Evolutionary conservation across 2,329 filamentous ascomycete species (phyloP).

Genomic region (Metarhizium humberi): DNA sequence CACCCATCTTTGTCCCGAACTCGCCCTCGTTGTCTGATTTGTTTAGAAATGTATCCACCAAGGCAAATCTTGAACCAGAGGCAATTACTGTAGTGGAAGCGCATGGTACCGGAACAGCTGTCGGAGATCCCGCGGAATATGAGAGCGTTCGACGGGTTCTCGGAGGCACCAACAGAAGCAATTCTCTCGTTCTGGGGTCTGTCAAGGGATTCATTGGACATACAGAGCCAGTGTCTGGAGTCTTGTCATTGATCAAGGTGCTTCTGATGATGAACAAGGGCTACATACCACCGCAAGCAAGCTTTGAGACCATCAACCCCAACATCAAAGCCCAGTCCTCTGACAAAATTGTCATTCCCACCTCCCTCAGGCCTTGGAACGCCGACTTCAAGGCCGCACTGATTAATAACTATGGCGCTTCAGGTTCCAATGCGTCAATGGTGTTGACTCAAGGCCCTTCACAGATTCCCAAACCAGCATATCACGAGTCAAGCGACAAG

Average conservation of each 20-base stretch:
- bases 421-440: slow-evolving; percentile 22
- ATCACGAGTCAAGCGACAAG: background rate
- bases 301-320: slow-evolving; percentile 19
- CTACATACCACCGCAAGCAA: slow-evolving; percentile 20
- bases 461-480: background rate
- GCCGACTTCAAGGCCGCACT: slow-evolving; percentile 17
- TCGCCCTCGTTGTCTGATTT: slow-evolving; percentile 64
- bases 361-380: slow-evolving; percentile 12
- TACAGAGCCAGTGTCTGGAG: slow-evolving; percentile 32
- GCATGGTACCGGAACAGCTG: slow-evolving; percentile 82
- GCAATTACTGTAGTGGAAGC: slow-evolving; percentile 79
- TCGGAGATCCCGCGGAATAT: slow-evolving; percentile 73
- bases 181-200: slow-evolving; percentile 14
- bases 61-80: slow-evolving; percentile 62
- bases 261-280: slow-evolving; percentile 20
- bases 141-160: slow-evolving; percentile 50
- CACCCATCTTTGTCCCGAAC: slow-evolving; percentile 79
- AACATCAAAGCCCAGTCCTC: slow-evolving; percentile 20
- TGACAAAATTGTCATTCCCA: slow-evolving; percentile 23
- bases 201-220: slow-evolving; percentile 57
- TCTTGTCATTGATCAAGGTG: slow-evolving; percentile 21
- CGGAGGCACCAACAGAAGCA: slow-evolving; percentile 10
- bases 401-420: slow-evolving; percentile 27
- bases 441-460: slow-evolving; percentile 12
- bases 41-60: slow-evolving; percentile 59